phyloP scores from a whole-genome alignment of 495 filamentous ascomycete genomes.

The Neurospora discreta region DNA sequence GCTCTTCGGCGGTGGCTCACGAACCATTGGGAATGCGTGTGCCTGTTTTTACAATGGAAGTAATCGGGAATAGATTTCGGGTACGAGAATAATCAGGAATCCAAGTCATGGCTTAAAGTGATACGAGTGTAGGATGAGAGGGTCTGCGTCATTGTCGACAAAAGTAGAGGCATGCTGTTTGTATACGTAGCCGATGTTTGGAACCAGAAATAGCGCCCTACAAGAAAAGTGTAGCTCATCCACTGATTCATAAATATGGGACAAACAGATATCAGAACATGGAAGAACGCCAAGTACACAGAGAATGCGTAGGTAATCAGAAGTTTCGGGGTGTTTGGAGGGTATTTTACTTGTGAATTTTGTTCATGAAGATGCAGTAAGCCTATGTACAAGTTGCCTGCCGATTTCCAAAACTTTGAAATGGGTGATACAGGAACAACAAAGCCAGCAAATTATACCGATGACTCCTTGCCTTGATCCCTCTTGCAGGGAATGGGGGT shows the following conservation, averaged over 20 bases:
- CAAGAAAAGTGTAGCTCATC: not conserved
- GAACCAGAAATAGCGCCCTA: not conserved
- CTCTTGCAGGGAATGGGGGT: too few relatives aligned
- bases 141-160: not conserved
- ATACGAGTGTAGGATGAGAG: not conserved
- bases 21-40: not conserved
- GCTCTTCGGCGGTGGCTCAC: not conserved
- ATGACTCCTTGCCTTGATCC: not conserved
- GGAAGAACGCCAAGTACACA: not conserved
- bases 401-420: not conserved
- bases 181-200: not conserved
- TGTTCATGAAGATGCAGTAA: not conserved
- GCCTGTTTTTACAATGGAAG: not conserved
- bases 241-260: not conserved
- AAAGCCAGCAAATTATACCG: not conserved
- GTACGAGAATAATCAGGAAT: too few relatives aligned
- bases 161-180: not conserved
- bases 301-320: not conserved
- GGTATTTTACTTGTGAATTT: not conserved
- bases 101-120: not conserved
- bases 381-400: not conserved
- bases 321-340: not conserved
- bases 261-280: not conserved
- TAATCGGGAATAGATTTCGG: not conserved
- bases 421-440: not conserved